A percentile compares a stretch with the other conserved stretches of the same genome.
phyloP scores from a whole-genome alignment of 2,329 filamentous ascomycete species.

The Catunica adiposa region DNA sequence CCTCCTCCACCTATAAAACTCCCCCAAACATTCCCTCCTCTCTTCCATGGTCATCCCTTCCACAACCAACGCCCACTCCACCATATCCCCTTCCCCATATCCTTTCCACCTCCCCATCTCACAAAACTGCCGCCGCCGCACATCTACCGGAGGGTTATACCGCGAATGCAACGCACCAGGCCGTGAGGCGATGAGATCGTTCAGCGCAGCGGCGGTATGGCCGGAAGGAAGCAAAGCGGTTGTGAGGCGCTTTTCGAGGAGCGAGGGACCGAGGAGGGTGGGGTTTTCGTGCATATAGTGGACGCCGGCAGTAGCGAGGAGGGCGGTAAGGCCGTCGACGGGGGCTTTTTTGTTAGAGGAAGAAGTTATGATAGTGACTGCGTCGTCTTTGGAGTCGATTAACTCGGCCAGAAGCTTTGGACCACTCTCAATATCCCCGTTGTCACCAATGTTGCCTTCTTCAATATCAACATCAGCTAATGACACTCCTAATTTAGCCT shows the following conservation, averaged over 20 bases:
- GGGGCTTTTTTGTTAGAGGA: constrained; percentile 19
- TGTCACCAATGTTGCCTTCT: constrained; percentile 44
- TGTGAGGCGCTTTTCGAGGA: constrained; percentile 63
- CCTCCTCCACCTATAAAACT: constrained; percentile 57
- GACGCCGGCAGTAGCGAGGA: constrained; percentile 73
- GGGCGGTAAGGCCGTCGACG: constrained; percentile 68
- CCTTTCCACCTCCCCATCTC: constrained; percentile 50
- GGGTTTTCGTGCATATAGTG: constrained; percentile 95
- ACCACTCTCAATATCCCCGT: constrained; percentile 35
- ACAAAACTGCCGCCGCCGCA: constrained; percentile 72
- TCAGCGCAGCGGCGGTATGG: not conserved
- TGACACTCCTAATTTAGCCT: constrained; percentile 69
- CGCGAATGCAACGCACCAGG: constrained; percentile 19
- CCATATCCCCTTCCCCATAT: constrained; percentile 53
- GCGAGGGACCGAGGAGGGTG: constrained; percentile 84
- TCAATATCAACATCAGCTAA: constrained; percentile 57
- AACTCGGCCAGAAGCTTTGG: constrained; percentile 23
- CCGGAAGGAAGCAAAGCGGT: constrained; percentile 16
- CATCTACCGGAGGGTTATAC: constrained; percentile 59
- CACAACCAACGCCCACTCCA: constrained; percentile 77
- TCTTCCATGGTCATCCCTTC: constrained; percentile 81
- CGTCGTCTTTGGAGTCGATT: not conserved
- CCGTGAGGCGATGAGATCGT: constrained; percentile 19
- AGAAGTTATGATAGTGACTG: too few relatives aligned
- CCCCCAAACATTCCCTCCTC: constrained; percentile 58